A percentile compares a stretch with the other conserved stretches of the same genome.
These are phyloP conservation scores for Talaromyces stipitatus DNA, from an alignment of 495 filamentous ascomycete species.

Conservation along the genomic window DNA sequence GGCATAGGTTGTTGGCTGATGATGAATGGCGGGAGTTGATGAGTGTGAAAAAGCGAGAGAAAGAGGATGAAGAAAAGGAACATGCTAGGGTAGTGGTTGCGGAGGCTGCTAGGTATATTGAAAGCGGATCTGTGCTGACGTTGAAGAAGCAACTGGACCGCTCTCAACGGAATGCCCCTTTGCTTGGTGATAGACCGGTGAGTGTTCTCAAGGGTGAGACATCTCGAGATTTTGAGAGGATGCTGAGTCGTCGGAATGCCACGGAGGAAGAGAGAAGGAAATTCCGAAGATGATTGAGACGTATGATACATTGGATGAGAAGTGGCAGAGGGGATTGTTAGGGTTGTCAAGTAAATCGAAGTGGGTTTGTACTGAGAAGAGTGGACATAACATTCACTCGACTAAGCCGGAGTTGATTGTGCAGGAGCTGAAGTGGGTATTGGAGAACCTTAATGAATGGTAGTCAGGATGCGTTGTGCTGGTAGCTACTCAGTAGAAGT, in stretches of 20 bases:
- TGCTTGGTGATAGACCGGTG: conserved; percentile 11
- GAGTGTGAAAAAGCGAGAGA: too few relatives aligned
- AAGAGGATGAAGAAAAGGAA: conserved; percentile 1
- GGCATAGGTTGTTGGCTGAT: not conserved
- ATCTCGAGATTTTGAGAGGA: conserved; percentile 10
- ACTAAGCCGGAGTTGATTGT: conserved; percentile 39
- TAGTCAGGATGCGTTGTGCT: too few relatives aligned
- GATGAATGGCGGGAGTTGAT: not conserved
- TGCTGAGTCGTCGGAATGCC: conserved; percentile 25
- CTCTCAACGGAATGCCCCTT: not conserved
- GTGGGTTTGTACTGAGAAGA: conserved; percentile 30
- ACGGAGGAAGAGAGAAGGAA: conserved; percentile 17
- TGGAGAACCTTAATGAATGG: not conserved
- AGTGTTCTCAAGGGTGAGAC: conserved; percentile 13
- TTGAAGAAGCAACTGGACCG: conserved; percentile 7
- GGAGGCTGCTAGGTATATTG: conserved; percentile 7
- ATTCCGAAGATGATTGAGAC: conserved; percentile 12
- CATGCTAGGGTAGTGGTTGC: not conserved
- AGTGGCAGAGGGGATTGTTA: conserved; percentile 28
- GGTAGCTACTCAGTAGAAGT: too few relatives aligned
- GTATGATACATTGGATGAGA: conserved; percentile 22
- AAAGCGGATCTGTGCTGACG: not conserved
- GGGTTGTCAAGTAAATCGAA: conserved; percentile 24
- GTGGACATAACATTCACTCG: conserved; percentile 42
- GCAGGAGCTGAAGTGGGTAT: conserved; percentile 37